Evolutionary conservation across 495 filamentous ascomycete species (phyloP).

Genomic region (Cudoniella acicularis): DNA sequence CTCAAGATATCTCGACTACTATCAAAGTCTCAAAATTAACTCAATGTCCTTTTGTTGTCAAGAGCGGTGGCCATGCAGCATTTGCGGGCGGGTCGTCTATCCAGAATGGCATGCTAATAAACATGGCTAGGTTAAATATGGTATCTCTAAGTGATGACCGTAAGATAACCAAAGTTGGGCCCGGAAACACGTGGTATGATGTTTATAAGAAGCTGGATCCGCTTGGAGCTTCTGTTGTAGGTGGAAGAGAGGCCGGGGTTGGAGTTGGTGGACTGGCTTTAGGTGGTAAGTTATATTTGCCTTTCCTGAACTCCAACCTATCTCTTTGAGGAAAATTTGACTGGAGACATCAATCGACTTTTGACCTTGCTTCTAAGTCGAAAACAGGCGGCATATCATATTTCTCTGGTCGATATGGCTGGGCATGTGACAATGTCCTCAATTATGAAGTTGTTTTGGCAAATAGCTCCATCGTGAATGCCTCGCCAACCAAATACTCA

Average conservation of each 20-base stretch:
- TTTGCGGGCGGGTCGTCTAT: conserved; percentile 45
- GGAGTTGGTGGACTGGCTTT: conserved; percentile 24
- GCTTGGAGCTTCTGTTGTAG: conserved; percentile 43
- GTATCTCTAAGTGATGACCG: conserved; percentile 33
- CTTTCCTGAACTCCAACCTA: not conserved
- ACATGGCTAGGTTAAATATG: conserved; percentile 44
- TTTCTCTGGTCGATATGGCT: conserved; percentile 39
- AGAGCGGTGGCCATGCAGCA: conserved; percentile 50
- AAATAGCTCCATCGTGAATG: conserved; percentile 44
- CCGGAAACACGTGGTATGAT: conserved; percentile 48
- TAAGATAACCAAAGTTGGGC: conserved; percentile 35
- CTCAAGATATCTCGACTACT: conserved; percentile 36
- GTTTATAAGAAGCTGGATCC: conserved; percentile 48
- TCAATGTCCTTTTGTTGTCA: conserved; percentile 45
- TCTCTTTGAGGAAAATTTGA: not conserved
- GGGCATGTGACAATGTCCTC: conserved; percentile 44
- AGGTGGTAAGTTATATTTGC: conserved; percentile 23
- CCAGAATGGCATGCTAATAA: conserved; percentile 53
- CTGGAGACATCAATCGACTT: no score
- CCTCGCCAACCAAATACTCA: conserved; percentile 34
- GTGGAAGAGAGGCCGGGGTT: conserved; percentile 28
- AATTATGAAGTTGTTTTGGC: conserved; percentile 53
- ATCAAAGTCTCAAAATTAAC: conserved; percentile 29
- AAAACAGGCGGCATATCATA: conserved; percentile 40
- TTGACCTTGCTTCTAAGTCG: no score